Percentiles rank a stretch among this genome's conserved stretches.
These are phyloP conservation scores for Penicillium manginii DNA, from an alignment of 495 filamentous ascomycete genomes.

Conservation along the genomic window DNA sequence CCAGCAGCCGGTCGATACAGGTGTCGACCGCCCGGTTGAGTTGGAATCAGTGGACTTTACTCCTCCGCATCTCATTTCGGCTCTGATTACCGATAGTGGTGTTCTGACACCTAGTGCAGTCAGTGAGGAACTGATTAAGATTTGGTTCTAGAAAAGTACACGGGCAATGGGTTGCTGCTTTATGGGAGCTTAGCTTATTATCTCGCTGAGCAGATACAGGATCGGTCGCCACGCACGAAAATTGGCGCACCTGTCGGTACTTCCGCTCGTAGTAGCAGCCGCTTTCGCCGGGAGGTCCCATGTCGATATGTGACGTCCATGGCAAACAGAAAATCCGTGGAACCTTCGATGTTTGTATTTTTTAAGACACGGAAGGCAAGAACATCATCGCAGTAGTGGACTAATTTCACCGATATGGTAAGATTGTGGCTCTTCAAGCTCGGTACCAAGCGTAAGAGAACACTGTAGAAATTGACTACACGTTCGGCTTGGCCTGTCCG, in stretches of 20 bases:
- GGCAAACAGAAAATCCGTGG: too few relatives aligned
- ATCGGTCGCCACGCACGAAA: too few relatives aligned
- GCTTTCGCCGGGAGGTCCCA: too few relatives aligned
- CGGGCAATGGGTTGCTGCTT: not conserved
- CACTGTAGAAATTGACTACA: constrained; percentile 57
- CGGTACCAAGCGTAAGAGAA: constrained; percentile 42
- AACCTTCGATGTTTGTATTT: too few relatives aligned
- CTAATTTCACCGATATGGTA: constrained; percentile 54
- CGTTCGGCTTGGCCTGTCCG: constrained; percentile 51
- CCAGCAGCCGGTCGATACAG: constrained; percentile 27
- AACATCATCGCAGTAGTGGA: constrained; percentile 65
- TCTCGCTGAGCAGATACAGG: not conserved
- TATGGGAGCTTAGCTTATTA: not conserved
- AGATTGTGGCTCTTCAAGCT: constrained; percentile 28
- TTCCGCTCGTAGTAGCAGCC: too few relatives aligned
- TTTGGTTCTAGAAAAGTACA: constrained; percentile 62
- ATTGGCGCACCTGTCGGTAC: too few relatives aligned
- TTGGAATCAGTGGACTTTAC: constrained; percentile 84
- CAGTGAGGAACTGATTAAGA: constrained; percentile 77
- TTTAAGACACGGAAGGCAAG: constrained; percentile 51
- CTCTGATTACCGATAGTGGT: constrained; percentile 76
- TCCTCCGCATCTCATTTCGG: constrained; percentile 78
- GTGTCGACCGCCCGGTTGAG: constrained; percentile 33
- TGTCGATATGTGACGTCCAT: too few relatives aligned
- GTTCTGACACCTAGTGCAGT: constrained; percentile 76